phyloP scores from a whole-genome alignment of 306 rosid species.

The Albizia julibrissin region DNA sequence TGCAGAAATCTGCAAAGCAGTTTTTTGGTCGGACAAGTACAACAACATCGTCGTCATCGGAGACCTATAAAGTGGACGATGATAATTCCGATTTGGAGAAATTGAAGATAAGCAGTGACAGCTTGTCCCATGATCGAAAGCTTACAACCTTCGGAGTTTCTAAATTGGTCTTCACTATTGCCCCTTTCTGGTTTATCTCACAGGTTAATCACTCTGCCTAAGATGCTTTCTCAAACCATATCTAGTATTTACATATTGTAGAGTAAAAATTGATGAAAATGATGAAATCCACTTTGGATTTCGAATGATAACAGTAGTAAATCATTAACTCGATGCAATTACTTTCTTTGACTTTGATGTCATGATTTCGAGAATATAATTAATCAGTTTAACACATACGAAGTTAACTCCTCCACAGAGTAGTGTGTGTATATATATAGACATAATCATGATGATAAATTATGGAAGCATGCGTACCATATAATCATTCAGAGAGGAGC shows the following conservation, averaged over 20 bases:
- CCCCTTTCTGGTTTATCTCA: neutral
- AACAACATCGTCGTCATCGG: neutral
- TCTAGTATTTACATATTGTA: no score
- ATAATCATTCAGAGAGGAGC: no score
- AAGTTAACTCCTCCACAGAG: no score
- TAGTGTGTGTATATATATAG: no score
- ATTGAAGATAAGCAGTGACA: neutral
- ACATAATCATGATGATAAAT: no score
- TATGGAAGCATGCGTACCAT: no score
- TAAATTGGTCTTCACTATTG: neutral
- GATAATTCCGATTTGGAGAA: neutral
- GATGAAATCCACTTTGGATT: neutral
- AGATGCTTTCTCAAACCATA: no score
- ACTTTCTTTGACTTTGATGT: neutral
- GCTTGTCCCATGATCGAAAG: neutral
- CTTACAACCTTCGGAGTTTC: neutral
- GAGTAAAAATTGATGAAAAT: no score
- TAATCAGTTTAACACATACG: no score
- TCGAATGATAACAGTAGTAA: neutral
- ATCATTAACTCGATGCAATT: neutral
- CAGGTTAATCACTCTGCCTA: neutral
- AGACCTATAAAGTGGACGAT: neutral
- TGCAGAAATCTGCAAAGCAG: neutral
- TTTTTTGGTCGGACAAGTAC: neutral
- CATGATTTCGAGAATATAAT: neutral